phyloP scores from a whole-genome alignment of 2,329 filamentous ascomycete species.

The Orbilia brochopaga region DNA sequence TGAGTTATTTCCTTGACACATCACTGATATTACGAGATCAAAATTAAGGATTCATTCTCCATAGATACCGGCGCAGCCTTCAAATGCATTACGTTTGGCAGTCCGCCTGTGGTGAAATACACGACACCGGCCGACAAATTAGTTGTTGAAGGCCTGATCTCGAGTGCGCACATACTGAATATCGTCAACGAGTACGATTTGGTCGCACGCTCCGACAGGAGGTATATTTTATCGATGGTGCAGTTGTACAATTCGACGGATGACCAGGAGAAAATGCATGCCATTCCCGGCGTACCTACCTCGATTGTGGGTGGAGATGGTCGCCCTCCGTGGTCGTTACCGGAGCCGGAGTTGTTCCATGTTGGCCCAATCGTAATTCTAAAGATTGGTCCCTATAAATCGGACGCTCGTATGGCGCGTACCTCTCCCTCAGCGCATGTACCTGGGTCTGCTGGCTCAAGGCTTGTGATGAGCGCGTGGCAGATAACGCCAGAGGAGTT shows the following conservation, averaged over 20 bases:
- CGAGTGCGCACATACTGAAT: not conserved
- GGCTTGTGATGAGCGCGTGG: not conserved
- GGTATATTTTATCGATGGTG: not conserved
- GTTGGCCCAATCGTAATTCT: conserved; percentile 3
- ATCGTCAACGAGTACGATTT: conserved; percentile 15
- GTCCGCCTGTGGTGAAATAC: not conserved
- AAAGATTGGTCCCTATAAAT: not conserved
- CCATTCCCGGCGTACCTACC: not conserved
- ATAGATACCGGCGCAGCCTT: not conserved
- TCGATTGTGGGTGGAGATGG: not conserved
- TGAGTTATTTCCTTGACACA: not conserved
- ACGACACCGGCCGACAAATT: not conserved
- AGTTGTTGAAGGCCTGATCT: not conserved
- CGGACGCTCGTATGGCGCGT: not conserved
- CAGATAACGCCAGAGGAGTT: not conserved
- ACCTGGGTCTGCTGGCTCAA: not conserved
- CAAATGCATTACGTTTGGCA: conserved; percentile 1
- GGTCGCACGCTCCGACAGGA: not conserved
- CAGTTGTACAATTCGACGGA: not conserved
- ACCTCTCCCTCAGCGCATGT: not conserved
- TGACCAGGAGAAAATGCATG: not conserved
- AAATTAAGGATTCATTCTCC: not conserved
- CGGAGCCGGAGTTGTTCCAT: conserved; percentile 5
- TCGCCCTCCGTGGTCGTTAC: not conserved
- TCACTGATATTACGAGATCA: not conserved